Conservation (phyloP, 495 filamentous ascomycete genomes). For the Penicillium subrubescens region DNA sequence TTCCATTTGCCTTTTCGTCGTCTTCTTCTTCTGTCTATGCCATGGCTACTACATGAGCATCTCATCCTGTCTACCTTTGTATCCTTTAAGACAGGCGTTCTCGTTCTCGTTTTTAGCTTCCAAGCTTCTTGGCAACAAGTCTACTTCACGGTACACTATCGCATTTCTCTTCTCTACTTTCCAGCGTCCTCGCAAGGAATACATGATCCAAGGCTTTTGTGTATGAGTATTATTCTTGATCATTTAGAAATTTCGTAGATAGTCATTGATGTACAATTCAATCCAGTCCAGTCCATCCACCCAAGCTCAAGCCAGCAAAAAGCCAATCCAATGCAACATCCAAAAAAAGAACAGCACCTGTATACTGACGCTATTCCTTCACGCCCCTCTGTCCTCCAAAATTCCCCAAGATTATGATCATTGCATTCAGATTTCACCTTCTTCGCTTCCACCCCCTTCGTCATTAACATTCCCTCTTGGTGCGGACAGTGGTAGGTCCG, state of each 20-base stretch:
- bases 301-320: not conserved
- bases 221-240: slow-evolving; percentile 6
- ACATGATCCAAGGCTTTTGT: not conserved
- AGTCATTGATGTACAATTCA: slow-evolving; percentile 21
- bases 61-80: not conserved
- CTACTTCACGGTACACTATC: not conserved
- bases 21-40: not conserved
- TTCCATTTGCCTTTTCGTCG: not conserved
- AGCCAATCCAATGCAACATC: not conserved
- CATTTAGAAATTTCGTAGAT: slow-evolving; percentile 15
- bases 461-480: slow-evolving; percentile 22
- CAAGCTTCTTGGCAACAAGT: not conserved
- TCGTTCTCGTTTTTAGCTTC: not conserved
- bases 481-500: not conserved
- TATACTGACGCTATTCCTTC: not conserved
- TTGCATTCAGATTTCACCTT: slow-evolving; percentile 42
- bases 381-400: not conserved
- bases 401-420: not conserved
- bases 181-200: not conserved
- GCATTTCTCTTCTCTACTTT: not conserved
- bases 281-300: not conserved
- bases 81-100: not conserved
- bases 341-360: not conserved
- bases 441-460: slow-evolving; percentile 45
- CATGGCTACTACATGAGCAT: not conserved